These are phyloP conservation scores for Hansenula anomala DNA, from an alignment of 1,139 yeast species.

Conservation along the genomic window DNA sequence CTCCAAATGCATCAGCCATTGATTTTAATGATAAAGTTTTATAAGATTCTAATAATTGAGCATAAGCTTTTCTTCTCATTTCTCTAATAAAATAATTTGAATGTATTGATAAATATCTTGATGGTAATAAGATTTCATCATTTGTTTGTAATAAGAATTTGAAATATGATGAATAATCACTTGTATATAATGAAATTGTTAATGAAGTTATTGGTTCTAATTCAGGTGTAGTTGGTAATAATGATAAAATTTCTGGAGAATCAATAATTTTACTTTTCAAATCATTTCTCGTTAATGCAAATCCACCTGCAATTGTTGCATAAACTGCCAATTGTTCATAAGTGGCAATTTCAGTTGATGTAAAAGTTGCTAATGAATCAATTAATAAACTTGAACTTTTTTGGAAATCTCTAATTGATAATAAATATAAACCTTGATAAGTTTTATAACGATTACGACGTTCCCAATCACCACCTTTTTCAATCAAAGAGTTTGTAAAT, in stretches of 20 bases:
- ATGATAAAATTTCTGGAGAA: slow-evolving; percentile 87
- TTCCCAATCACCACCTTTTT: slow-evolving; percentile 99
- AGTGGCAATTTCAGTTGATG: slow-evolving; percentile 87
- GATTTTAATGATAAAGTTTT: slow-evolving; percentile 83
- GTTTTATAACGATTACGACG: slow-evolving; percentile 93
- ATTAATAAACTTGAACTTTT: slow-evolving; percentile 82
- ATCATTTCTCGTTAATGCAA: slow-evolving; percentile 79
- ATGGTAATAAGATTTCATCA: slow-evolving; percentile 64
- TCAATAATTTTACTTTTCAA: slow-evolving; percentile 82
- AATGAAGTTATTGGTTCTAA: slow-evolving; percentile 80
- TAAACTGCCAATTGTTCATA: slow-evolving; percentile 89
- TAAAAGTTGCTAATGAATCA: slow-evolving; percentile 92
- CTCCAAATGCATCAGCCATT: slow-evolving; percentile 93
- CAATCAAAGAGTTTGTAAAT: slow-evolving; percentile 69
- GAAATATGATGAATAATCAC: slow-evolving; percentile 83
- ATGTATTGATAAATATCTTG: slow-evolving; percentile 76
- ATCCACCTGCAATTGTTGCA: slow-evolving; percentile 82
- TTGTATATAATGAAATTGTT: slow-evolving; percentile 83
- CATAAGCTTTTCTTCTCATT: slow-evolving; percentile 92
- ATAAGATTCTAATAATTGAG: slow-evolving; percentile 91
- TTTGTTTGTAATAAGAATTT: slow-evolving; percentile 74
- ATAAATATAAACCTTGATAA: slow-evolving; percentile 75
- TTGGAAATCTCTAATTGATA: slow-evolving; percentile 81
- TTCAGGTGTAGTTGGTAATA: slow-evolving; percentile 65
- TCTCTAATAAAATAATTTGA: slow-evolving; percentile 84